phyloP scores from a whole-genome alignment of 257 asterid genomes.

The Solanum chmielewskii region DNA sequence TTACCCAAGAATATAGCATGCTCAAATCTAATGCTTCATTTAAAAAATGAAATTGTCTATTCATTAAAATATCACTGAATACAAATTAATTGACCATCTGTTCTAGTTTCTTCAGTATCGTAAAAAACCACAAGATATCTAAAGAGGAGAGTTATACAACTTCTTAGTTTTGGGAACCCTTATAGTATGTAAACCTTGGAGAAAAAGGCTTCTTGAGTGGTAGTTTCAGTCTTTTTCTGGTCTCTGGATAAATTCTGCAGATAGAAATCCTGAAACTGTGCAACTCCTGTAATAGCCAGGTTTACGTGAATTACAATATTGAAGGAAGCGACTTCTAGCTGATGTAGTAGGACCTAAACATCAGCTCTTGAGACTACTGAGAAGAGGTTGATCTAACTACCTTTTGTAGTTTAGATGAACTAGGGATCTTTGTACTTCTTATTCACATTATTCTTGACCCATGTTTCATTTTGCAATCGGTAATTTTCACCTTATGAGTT shows the following conservation, averaged over 20 bases:
- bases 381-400: background rate
- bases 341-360: background rate
- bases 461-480: background rate
- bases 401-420: background rate
- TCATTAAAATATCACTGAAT: background rate
- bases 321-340: background rate
- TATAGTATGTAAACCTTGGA: background rate
- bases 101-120: background rate
- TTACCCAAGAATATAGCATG: conserved; percentile 4
- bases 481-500: background rate
- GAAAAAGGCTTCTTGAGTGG: background rate
- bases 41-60: too few relatives aligned
- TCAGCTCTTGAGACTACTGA: background rate
- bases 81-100: background rate
- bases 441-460: background rate
- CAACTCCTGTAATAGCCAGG: background rate
- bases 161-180: background rate
- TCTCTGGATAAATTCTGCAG: background rate
- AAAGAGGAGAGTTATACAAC: background rate
- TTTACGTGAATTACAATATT: background rate
- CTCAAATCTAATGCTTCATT: background rate
- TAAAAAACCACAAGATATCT: background rate
- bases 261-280: background rate
- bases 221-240: background rate
- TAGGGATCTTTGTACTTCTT: background rate